Evolutionary conservation across 306 rosid species (phyloP), one percentile per base, ranked within the genome.

Genomic region (Inga laurina): DNA sequence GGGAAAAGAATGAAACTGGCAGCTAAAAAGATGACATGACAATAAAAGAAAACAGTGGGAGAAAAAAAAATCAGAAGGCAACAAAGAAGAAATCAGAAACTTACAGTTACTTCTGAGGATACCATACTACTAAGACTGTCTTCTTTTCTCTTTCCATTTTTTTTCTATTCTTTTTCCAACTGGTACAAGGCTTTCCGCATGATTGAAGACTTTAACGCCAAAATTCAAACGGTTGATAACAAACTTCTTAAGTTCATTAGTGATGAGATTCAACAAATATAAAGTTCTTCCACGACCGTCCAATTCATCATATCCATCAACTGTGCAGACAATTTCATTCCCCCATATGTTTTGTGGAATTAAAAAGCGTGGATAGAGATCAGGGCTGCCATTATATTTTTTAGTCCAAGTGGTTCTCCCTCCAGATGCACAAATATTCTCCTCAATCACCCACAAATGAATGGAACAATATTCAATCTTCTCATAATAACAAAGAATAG

Each of bases 71-170:
- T 24, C 24, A 18, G 14, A 37, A 49, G 69, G 37, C 54, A 78
- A 71, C 51, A 54, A 34, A 32, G 3, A 15, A 24, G 70, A 72
- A 67, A 61, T 21, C 80, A 68, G 62, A 83, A 79, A 39, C 51
- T 85, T 64, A 39, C 43, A 39, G 43, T 39, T 39, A 10, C 16
- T 86, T 82, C 56, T 44, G 62, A 77, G 77, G 27, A 84, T 82
- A 77, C 34, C 86, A 84, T 80, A 73, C 84, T 85, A 76, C 77
- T 52, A 49, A 75, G 51, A 82, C 78, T 59, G 57, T 66, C 72
- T 66, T 64, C 73, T 44, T 76, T 30, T 32, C 35, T 56, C 75
- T 43, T 56, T 62, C 48, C 71, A 5, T 39, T 39, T 7, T 39
- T 39, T 39, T 39, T 39, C 43, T 39, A 16, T 5, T 16, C 18